Base-by-base conservation (phyloP, 1,139 yeast species). In the Geotrichum phurueaensis region DNA sequence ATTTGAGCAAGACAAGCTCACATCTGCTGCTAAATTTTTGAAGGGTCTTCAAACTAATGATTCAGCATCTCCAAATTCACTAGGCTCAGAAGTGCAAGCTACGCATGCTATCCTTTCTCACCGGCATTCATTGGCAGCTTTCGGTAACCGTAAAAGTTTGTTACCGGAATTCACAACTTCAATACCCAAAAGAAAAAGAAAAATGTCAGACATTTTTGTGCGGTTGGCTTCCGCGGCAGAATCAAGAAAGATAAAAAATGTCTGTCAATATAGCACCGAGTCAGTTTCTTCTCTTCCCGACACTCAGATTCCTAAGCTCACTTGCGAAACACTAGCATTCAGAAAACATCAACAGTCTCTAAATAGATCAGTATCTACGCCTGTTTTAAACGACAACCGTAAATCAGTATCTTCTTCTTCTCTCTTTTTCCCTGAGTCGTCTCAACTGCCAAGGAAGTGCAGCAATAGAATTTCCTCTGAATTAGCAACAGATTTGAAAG, bases 211-310 rank as follows among this genome's bases (percentile, higher is more conserved):
- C 53, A 56, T 70, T 52, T 66, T 70, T 23, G 67, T 71, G 10
- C 62, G 73, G 6, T 61, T 70, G 49, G 67, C 71, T 3, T 63
- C 69, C 22, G 68, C 71, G 15, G 69, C 72, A 1, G 70, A 69
- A 5, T 61, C 72, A 22, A 67, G 72, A 5, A 62, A 72, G 18
- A 72, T 72, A 27, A 70, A 70, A 29, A n/a, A n/a, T n/a, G n/a
- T 18, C 54, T 15, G 53, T 36, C 20, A 3, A 18, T 13, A 50
- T 18, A 47, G 18, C 13, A 18, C 25, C 2, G 49, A 23, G n/a
- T 23, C 9, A 25, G 27, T n/a, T 47, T 54, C 23, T 47, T 54
- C 29, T 29, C 49, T 5, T 48, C 53, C 31, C 29, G 53, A 48
- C 36, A 48, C 29, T 57, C 54, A 25, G 52, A 53, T 51, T 23